phyloP scores from a whole-genome alignment of 495 filamentous ascomycete genomes.

The Penicillium argentinense region DNA sequence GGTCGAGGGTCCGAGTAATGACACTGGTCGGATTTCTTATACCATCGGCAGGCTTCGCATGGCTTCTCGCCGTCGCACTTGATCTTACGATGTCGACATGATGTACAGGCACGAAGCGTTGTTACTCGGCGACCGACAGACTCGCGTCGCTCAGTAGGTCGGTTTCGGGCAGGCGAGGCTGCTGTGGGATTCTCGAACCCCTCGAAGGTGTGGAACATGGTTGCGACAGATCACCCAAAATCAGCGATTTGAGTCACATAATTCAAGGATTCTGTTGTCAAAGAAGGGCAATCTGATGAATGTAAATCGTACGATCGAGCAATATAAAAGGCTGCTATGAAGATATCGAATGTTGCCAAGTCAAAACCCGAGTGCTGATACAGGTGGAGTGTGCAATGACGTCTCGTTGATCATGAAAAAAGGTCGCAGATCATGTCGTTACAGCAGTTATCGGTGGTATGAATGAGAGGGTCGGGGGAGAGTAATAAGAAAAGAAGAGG shows the following conservation, averaged over 20 bases:
- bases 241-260: constrained; percentile 15
- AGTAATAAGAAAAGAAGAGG: constrained; percentile 1
- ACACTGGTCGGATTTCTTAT: constrained; percentile 45
- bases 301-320: no score
- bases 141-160: constrained; percentile 32
- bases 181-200: constrained; percentile 37
- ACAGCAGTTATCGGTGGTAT: background rate
- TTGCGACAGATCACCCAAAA: constrained; percentile 7
- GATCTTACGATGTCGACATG: constrained; percentile 49
- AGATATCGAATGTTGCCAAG: no score
- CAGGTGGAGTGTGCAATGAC: background rate
- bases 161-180: constrained; percentile 26
- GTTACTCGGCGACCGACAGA: constrained; percentile 40
- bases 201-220: constrained; percentile 47
- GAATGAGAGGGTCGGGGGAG: background rate
- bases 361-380: background rate
- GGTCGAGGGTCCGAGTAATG: constrained; percentile 45
- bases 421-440: constrained; percentile 1
- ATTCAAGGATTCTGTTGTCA: no score
- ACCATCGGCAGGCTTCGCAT: constrained; percentile 49
- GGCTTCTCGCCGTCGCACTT: constrained; percentile 49
- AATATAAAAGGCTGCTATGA: no score
- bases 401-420: background rate
- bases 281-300: background rate
- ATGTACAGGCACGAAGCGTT: constrained; percentile 45